Evolutionary conservation across 2,329 filamentous ascomycete species (phyloP), one percentile per base, ranked within the genome.

Genomic region (Curvularia lunata): DNA sequence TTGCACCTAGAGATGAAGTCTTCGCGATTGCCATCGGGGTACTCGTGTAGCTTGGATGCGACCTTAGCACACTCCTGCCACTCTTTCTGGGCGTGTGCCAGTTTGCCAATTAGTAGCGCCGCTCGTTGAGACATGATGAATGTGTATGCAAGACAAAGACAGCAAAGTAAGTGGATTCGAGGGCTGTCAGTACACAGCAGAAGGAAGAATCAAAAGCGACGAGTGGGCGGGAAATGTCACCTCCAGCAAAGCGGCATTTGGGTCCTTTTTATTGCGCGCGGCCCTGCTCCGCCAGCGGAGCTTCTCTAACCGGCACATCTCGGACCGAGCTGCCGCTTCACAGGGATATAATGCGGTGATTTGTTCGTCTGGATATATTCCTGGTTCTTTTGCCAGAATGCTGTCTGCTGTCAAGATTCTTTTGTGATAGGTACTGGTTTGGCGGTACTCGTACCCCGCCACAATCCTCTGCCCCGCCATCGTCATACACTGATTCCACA

Each of bases 1-100:
- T 81, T 81, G 72, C 83, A 83, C 54, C 83, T 83, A 48, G 79
- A 76, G 27, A 87, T 73, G 70, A 87, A 87, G 27, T 86, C 82
- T 42, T 82, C 78, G 28, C 84, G 77, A 13, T 79, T 81, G 52
- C 85, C 85, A 19, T 71, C 70, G 34, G 79, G 78, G 68, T 85
- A 86, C 74, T 86, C 83, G 79, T 84, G 61, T 5, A 72, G 64
- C 51, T 74, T 75, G 6, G 72, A 72, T 3, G 72, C 68, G 19
- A 76, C 43, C 10, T 71, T 71, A 19, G 67, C 65, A 21, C 74
- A 66, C 5, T 75, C 74, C 56, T 81, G 67, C 81, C 81, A 83
- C 61, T 83, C 80, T 62, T 79, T 79, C 23, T 74, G 68, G 16
- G 80, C 74, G 61, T 82, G 80, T 3, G 71, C 66, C 47, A 83